Conservation (phyloP, 2,329 filamentous ascomycete species). For the Cladosporium colombiae region DNA sequence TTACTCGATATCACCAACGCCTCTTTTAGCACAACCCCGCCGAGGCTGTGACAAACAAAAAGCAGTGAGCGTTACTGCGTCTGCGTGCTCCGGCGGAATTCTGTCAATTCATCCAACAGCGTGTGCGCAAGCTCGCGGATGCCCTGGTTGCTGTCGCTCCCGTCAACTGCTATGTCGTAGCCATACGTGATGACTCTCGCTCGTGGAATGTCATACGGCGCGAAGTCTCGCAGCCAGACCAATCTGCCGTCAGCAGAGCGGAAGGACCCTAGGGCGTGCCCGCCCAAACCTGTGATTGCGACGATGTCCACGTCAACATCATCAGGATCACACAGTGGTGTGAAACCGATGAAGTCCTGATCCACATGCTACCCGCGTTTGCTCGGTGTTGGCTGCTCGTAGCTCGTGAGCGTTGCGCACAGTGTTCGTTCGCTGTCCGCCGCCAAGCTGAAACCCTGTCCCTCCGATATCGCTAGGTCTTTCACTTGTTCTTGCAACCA, state of each 20-base stretch:
- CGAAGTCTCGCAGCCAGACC: slow-evolving; percentile 13
- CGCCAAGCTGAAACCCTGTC: slow-evolving; percentile 10
- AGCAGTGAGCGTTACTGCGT: slow-evolving; percentile 7
- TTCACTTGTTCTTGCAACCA: slow-evolving; percentile 4
- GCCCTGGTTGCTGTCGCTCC: slow-evolving; percentile 2
- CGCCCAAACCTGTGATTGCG: slow-evolving; percentile 18
- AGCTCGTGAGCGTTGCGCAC: slow-evolving; percentile 2
- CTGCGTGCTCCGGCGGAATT: slow-evolving; percentile 2
- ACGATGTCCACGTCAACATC: slow-evolving; percentile 17
- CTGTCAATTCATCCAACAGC: background rate
- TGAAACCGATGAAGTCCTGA: slow-evolving; percentile 1
- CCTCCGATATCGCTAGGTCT: slow-evolving; percentile 2
- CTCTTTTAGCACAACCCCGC: slow-evolving; percentile 5
- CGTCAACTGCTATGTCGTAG: slow-evolving; percentile 1
- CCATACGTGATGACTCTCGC: slow-evolving; percentile 12
- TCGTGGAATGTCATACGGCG: slow-evolving; percentile 1
- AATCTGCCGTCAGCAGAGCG: background rate
- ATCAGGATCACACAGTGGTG: slow-evolving; percentile 14
- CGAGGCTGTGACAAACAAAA: slow-evolving; percentile 4
- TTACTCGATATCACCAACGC: slow-evolving; percentile 1
- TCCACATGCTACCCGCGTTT: background rate
- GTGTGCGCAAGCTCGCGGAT: slow-evolving; percentile 2
- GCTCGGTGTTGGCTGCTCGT: background rate
- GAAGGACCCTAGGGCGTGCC: slow-evolving; percentile 19
- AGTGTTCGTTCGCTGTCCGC: slow-evolving; percentile 12